Base-by-base conservation (phyloP, 106 monocot species). In the Allium sativum region DNA sequence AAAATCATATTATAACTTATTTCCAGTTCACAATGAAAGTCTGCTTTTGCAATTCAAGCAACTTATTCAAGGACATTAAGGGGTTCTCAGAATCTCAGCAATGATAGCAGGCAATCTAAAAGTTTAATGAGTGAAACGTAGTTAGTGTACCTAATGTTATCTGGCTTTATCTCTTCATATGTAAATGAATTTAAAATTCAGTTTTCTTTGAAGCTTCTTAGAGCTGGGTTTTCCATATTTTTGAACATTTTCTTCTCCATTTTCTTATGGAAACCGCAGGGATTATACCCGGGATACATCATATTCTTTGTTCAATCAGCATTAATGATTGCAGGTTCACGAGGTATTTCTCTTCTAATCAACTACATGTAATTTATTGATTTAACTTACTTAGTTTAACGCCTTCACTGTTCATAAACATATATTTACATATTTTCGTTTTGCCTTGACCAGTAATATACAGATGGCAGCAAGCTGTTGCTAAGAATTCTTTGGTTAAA, bases 271-370 rank as follows among this genome's bases (percentile, higher is more conserved):
- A 62, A 15, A 61, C 44, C 61, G 48, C 78, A 96, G 96, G 96
- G 96, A 65, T 65, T 96, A n/a, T 96, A 96, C 69, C 91, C 91
- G 53, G 96, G 96, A 57, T 96, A 96, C 72, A 84, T 96, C 18
- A 87, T 91, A 70, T 96, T 91, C 56, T 96, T 96, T 65, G 82
- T 91, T 65, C 96, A 96, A 61, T 96, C 96, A 45, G 96, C 96
- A 54, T 79, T 91, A 66, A 87, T 96, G 96, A 84, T 96, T 73
- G 87, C 87, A 40, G 96, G 96, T 62, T 96, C 96, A 68, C 75
- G 77, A 91, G 96, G 96, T 89, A 81, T 63, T 14, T 48, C 0
- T 63, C 13, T 13, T 21, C 45, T 41, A 5, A 12, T 48, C 20
- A 7, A 62, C 44, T 40, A 12, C 41, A 44, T 60, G 43, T 8